Evolutionary conservation across 2,329 filamentous ascomycete genomes (phyloP).

Genomic region (Pseudomassariella vexata): DNA sequence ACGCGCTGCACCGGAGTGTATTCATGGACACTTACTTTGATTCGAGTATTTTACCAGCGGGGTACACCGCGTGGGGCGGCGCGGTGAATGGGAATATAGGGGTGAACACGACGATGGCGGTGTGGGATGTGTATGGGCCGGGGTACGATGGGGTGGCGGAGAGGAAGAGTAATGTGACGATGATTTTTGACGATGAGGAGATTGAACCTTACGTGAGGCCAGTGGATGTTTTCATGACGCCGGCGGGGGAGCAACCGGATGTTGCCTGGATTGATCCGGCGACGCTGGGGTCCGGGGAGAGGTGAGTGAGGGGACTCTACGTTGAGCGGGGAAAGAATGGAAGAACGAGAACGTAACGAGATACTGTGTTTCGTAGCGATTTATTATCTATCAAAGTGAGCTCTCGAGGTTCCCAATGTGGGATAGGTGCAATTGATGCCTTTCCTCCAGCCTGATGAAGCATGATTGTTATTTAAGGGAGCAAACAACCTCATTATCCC

Average conservation of each 20-base stretch:
- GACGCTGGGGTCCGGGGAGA: too few relatives aligned
- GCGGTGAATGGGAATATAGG: constrained; percentile 32
- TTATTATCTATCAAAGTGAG: too few relatives aligned
- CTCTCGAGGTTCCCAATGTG: too few relatives aligned
- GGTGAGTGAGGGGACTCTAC: too few relatives aligned
- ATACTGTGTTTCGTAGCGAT: too few relatives aligned
- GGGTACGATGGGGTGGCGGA: constrained; percentile 46
- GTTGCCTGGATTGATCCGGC: constrained; percentile 4
- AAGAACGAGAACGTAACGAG: too few relatives aligned
- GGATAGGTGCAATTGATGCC: too few relatives aligned
- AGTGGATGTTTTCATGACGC: constrained; percentile 5
- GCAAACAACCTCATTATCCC: too few relatives aligned
- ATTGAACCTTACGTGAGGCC: constrained; percentile 10
- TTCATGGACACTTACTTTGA: constrained; percentile 52
- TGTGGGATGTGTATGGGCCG: constrained; percentile 45
- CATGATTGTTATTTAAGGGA: too few relatives aligned
- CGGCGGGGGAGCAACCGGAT: constrained; percentile 1
- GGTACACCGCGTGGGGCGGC: constrained; percentile 48
- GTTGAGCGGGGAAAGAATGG: too few relatives aligned
- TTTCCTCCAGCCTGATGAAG: too few relatives aligned
- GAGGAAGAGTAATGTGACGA: constrained; percentile 31
- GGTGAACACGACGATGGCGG: constrained; percentile 47
- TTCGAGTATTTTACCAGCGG: constrained; percentile 41
- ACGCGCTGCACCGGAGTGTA: constrained; percentile 49
- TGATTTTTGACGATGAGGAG: constrained; percentile 31